Base-by-base conservation (phyloP, 768 basidiomycete species). In the Boletus vermiculosoides region DNA sequence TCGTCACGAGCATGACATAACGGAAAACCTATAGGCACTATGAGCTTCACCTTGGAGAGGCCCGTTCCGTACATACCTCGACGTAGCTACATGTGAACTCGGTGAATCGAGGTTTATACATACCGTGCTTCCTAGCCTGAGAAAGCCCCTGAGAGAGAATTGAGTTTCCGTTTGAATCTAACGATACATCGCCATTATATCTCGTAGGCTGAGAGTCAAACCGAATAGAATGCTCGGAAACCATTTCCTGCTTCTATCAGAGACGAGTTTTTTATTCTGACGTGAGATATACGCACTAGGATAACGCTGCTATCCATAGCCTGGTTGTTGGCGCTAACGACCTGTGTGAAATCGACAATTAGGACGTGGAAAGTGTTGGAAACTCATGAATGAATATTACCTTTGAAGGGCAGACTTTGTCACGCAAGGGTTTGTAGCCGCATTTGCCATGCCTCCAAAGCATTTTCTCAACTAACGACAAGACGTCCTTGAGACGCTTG, bases 401-500 rank as follows among this genome's bases (percentile, higher is more conserved):
- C 78, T 94, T 94, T 5, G 89, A 88, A 4, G 90, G 87, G 65
- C 94, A 95, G n/a, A 78, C 69, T 28, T 78, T 70, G 56, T 87
- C 79, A 30, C 85, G 73, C 33, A 93, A 64, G n/a, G 79, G 76
- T 55, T 82, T 80, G 64, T 92, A 93, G 15, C 80, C 80, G 62
- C 88, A 91, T 63, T 83, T 87, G 0, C 77, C 70, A 63, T 94
- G 90, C 34, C 83, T 79, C 77, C 81, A 80, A 11, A 91, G 72
- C 70, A 93, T 65, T 55, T 81, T 81, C 57, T 87, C 84, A 4
- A 89, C 64, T 2, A 86, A 59, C 3, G 70, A 66, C 1, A 93
- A 65, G 8, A 78, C 71, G 0, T 76, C 73, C 64, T 82, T 88
- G 54, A 95, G 63, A 34, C 92, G 76, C 66, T 84, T 84, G 0